These are phyloP conservation scores for Chernovozyma sophiae-reginae DNA, from an alignment of 1,139 yeast species.

Conservation along the genomic window DNA sequence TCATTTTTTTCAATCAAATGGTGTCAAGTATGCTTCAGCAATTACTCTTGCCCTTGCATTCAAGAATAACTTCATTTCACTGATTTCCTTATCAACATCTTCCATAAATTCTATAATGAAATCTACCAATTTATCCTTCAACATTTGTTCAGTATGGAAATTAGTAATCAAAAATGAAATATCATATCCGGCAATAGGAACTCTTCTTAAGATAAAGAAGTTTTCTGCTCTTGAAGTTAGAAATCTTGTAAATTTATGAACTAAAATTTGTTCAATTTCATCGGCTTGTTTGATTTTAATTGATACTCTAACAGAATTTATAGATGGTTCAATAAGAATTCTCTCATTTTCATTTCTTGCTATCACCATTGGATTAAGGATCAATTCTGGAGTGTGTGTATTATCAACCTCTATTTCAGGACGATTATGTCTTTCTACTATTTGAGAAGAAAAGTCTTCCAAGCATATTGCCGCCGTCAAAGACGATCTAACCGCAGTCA, in stretches of 20 bases:
- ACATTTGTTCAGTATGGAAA: conserved; percentile 92
- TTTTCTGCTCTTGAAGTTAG: conserved; percentile 94
- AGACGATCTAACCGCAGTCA: conserved; percentile 90
- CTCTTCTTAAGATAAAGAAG: conserved; percentile 86
- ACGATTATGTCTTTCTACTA: conserved; percentile 93
- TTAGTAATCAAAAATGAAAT: conserved; percentile 91
- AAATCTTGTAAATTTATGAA: conserved; percentile 89
- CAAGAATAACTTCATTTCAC: conserved; percentile 95
- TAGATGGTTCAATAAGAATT: conserved; percentile 89
- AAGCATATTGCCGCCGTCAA: conserved; percentile 93
- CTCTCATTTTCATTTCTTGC: conserved; percentile 93
- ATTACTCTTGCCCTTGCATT: conserved; percentile 97
- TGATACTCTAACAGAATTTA: conserved; percentile 84
- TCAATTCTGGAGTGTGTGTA: conserved; percentile 66
- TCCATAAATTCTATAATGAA: conserved; percentile 98
- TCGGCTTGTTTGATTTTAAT: conserved; percentile 95
- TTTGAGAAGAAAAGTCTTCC: conserved; percentile 91
- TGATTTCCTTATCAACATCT: conserved; percentile 96
- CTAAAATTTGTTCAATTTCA: conserved; percentile 91
- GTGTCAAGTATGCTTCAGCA: conserved; percentile 88
- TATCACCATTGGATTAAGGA: conserved; percentile 84
- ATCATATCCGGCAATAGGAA: conserved; percentile 87
- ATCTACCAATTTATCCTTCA: conserved; percentile 91
- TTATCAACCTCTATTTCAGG: conserved; percentile 88
- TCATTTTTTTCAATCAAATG: conserved; percentile 46